These are phyloP conservation scores for Carnegiea gigantea DNA, from an alignment of 179 eudicot species.

Conservation along the genomic window DNA sequence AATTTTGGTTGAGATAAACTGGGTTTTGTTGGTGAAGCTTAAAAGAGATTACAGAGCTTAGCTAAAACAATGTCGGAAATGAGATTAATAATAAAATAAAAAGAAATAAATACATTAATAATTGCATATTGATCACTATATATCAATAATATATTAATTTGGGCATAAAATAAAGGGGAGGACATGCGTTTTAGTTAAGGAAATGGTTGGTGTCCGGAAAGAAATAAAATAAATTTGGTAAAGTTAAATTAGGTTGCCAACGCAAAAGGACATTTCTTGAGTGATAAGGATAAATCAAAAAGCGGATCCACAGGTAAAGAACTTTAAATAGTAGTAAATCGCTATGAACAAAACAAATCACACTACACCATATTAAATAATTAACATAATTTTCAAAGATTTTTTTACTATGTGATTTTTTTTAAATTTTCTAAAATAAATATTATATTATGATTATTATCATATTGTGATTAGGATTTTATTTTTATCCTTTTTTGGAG, in stretches of 20 bases:
- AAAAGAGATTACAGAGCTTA: conserved; percentile 26
- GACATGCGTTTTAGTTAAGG: conserved; percentile 34
- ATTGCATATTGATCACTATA: conserved; percentile 34
- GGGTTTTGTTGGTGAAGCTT: conserved; percentile 34
- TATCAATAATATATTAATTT: conserved; percentile 7
- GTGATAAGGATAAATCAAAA: conserved; percentile 37
- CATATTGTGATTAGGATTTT: not conserved
- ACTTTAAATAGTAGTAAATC: conserved; percentile 26
- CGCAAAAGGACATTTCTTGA: conserved; percentile 48
- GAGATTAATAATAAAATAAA: conserved; percentile 21
- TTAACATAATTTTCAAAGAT: not conserved
- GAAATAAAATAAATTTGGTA: conserved; percentile 28
- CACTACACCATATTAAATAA: not conserved
- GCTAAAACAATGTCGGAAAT: conserved; percentile 20
- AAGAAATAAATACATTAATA: conserved; percentile 21
- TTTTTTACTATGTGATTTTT: not conserved
- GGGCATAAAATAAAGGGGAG: conserved; percentile 26
- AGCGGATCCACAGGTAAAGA: conserved; percentile 33
- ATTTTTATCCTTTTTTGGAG: no score
- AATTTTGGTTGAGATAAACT: conserved; percentile 42
- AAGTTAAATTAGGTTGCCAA: conserved; percentile 47
- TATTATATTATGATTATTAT: not conserved
- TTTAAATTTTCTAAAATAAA: no score
- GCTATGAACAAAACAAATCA: conserved; percentile 23
- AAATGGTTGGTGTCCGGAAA: conserved; percentile 39